Base-by-base conservation (phyloP, 2,329 filamentous ascomycete species). In the Cladophialophora yegresii region DNA sequence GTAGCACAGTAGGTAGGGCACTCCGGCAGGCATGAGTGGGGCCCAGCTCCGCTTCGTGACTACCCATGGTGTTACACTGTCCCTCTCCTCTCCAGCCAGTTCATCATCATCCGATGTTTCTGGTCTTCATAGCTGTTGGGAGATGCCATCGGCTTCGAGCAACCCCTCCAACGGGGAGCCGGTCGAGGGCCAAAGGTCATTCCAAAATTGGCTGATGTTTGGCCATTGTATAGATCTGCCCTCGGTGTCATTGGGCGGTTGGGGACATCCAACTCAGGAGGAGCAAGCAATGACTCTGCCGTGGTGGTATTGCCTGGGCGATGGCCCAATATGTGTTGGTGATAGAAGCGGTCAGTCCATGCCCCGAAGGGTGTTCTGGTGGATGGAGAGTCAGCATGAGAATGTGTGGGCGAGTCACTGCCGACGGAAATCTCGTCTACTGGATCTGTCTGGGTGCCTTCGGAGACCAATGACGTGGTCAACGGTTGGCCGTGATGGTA, bases 61-160 rank as follows among this genome's bases (percentile, higher is more conserved):
- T 33, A 30, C 5, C 51, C 23, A 2, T 10, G 8, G n/a, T 28
- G 20, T 49, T 53, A 56, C 23, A 57, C 49, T 36, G 47, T 64
- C n/a, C 53, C 26, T 32, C 62, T 61, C 56, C 64, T 62, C 23
- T 68, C 62, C 43, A 68, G 9, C 66, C 66, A 68, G 30, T 68
- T 64, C 66, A 68, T 68, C 45, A 62, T 22, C 66, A 68, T 68
- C 7, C 66, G 54, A 47, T 68, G 66, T 54, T 68, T 68, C 13
- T 68, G 61, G 26, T 68, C 66, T 54, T 68, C 66, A 30, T 66
- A 62, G 26, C 54, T 66, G 50, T 62, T 51, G 13, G 51, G 40
- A 28, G 33, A 64, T 2, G 59, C 32, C 4, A 40, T 22, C 3
- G 66, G 66, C 43, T 66, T 68, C 20, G 36, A 45, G 22, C 53